Percentiles rank a stretch among this genome's conserved stretches.
phyloP scores from a whole-genome alignment of 306 rosid genomes.

The cucumber (Cucumis sativus) region Cucumber_9930_V3 NC_026661.2:17872001-17872500 shows the following conservation, averaged over 20 bases:
- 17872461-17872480: conserved; percentile 31
- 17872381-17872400: conserved; percentile 21
- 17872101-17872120: conserved; percentile 81
- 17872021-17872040: conserved; percentile 64
- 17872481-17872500: conserved; percentile 50
- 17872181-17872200: conserved; percentile 26
- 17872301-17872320: conserved; percentile 49
- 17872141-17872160: conserved; percentile 47
- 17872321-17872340: conserved; percentile 38
- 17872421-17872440: conserved; percentile 71
- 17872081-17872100: conserved; percentile 22
- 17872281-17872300: conserved; percentile 19
- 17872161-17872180: conserved; percentile 36
- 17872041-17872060: conserved; percentile 36
- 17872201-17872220: conserved; percentile 54
- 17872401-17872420: conserved; percentile 65
- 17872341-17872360: conserved; percentile 22
- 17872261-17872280: conserved; percentile 24
- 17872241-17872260: conserved; percentile 36
- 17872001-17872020: conserved; percentile 45
- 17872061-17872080: conserved; percentile 39
- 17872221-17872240: conserved; percentile 40
- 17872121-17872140: conserved; percentile 58
- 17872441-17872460: conserved; percentile 27
- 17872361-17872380: conserved; percentile 32